Evolutionary conservation across 352 stramenopile species (phyloP), one percentile per base, ranked within the genome.

Genomic region (Thalassiosira allenii): DNA sequence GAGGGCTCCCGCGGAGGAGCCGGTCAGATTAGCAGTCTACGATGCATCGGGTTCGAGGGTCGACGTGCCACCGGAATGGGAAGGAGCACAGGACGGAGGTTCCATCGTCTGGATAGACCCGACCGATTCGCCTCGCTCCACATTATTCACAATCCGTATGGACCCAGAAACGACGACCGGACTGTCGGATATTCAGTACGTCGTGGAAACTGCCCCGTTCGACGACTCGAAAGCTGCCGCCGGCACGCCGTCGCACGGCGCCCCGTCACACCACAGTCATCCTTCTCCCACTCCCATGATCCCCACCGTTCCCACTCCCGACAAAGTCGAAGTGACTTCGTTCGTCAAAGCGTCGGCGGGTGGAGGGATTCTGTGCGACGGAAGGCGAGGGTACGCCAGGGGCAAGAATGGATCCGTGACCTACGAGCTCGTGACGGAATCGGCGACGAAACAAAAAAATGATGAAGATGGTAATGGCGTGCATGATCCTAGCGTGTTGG

Each of bases 121-220:
- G 14, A 23, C 30, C 9, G 25, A 9, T 17, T 14, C 17, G 25
- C 56, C 69, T 23, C 27, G 33, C 20, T 47, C 14, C 23, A 9
- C 72, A 23, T 58, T 44, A 17, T 84, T 72, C 12, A 34, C 44
- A 17, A 80, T 84, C 58, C 41, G 56, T 5, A 58, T 84, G 17
- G 76, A 79, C 40, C 54, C 63, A 54, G 30, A 70, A 44, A 75
- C 67, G 2, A 61, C 33, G 5, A 44, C 37, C 20, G 47, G 43
- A 47, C 29, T 84, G 34, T 65, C 76, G 47, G 76, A 80, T 44
- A 62, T 84, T 64, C 76, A 84, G 44, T 84, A 67, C 54, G 62
- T 84, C 14, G 68, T 84, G 1, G 76, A 76, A 53, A 69, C 76
- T 14, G 32, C 44, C 17, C 63, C 62, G 44, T 84, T 84, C 64